These are phyloP conservation scores for Castanopsis chinensis DNA, from an alignment of 306 rosid genomes.

Conservation along the genomic window DNA sequence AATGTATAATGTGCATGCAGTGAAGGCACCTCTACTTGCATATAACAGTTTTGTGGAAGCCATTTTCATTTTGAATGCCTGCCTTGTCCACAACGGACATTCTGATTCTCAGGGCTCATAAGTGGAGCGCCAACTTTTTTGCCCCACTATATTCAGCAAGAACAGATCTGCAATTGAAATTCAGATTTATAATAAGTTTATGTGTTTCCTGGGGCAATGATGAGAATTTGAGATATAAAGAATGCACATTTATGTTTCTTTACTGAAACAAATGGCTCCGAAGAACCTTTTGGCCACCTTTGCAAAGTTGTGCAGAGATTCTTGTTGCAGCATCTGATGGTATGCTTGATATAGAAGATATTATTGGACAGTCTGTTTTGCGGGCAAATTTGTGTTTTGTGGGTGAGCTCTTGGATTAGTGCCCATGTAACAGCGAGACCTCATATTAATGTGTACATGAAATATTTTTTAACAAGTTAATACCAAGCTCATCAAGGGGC, in stretches of 20 bases:
- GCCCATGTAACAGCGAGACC: background rate
- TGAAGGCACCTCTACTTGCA: slow-evolving; percentile 88
- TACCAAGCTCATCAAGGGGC: background rate
- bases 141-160: slow-evolving; percentile 25
- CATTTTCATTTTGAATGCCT: slow-evolving; percentile 80
- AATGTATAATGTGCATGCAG: slow-evolving; percentile 38
- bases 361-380: slow-evolving; percentile 71
- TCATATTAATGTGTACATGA: background rate
- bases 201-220: slow-evolving; percentile 62
- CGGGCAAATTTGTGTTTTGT: slow-evolving; percentile 43
- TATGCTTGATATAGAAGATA: slow-evolving; percentile 65
- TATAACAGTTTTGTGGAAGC: slow-evolving; percentile 94
- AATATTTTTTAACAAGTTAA: background rate
- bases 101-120: slow-evolving; percentile 49
- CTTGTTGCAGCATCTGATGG: slow-evolving; percentile 94
- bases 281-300: slow-evolving; percentile 92
- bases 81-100: slow-evolving; percentile 64
- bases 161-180: slow-evolving; percentile 8
- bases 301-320: slow-evolving; percentile 88
- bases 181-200: slow-evolving; percentile 9
- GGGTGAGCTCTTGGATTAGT: background rate
- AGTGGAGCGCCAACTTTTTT: slow-evolving; percentile 60
- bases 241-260: slow-evolving; percentile 82
- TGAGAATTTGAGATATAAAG: slow-evolving; percentile 72
- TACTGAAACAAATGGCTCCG: slow-evolving; percentile 91